A percentile compares a stretch with the other conserved stretches of the same genome.
These are phyloP conservation scores for Clavispora asparagi DNA, from an alignment of 805 yeast species.

Conservation along the genomic window DNA sequence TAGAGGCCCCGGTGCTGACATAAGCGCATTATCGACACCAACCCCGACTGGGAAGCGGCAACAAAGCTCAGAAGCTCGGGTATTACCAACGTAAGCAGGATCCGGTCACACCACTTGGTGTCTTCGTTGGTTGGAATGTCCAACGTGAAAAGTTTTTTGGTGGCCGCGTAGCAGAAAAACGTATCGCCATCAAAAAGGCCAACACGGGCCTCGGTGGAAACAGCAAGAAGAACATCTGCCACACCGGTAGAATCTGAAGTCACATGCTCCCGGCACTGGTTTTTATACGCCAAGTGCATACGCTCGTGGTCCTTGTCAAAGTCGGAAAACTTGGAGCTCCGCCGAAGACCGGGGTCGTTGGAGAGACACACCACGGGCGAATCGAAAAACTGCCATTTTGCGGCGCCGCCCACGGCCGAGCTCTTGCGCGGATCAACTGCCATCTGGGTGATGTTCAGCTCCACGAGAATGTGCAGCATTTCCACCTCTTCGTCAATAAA, in stretches of 20 bases:
- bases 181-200: slow-evolving; percentile 11
- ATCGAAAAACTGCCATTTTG: slow-evolving; percentile 31
- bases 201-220: slow-evolving; percentile 8
- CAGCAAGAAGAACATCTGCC: slow-evolving; percentile 4
- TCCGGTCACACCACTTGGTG: slow-evolving; percentile 26
- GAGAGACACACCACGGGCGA: slow-evolving; percentile 15
- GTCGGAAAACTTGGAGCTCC: slow-evolving; percentile 16
- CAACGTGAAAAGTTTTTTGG: slow-evolving; percentile 7
- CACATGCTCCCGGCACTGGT: neutral
- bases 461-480: slow-evolving; percentile 27
- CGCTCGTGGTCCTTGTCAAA: slow-evolving; percentile 33
- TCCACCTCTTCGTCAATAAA: slow-evolving; percentile 26
- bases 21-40: slow-evolving; percentile 31
- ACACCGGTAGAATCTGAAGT: neutral
- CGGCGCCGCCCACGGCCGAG: slow-evolving; percentile 24
- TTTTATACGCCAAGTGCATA: slow-evolving; percentile 17
- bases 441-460: slow-evolving; percentile 31
- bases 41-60: slow-evolving; percentile 35
- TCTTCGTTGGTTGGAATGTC: slow-evolving; percentile 18
- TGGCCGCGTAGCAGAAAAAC: slow-evolving; percentile 9
- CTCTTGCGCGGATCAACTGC: slow-evolving; percentile 12
- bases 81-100: slow-evolving; percentile 29
- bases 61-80: slow-evolving; percentile 32
- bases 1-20: slow-evolving; percentile 32
- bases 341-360: slow-evolving; percentile 1